Evolutionary conservation across 2,329 filamentous ascomycete species (phyloP), one percentile per base, ranked within the genome.

Genomic region (Drechmeria coniospora): DNA sequence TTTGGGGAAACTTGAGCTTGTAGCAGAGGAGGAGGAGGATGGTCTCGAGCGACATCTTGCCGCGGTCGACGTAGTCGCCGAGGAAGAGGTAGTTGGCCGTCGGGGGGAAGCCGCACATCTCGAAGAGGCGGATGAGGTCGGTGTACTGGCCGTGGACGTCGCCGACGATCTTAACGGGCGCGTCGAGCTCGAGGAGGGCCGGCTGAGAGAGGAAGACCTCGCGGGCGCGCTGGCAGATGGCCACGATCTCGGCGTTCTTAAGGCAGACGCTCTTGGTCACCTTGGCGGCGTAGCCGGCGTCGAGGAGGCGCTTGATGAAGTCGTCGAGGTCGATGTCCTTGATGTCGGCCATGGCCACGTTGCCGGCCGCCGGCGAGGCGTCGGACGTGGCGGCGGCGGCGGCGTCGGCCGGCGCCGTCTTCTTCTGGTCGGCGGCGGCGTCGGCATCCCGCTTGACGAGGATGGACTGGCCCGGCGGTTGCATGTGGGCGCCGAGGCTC

Each of bases 61-160:
- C 87, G 30, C 87, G 76, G 51, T 95, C 87, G 45, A 95, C 87
- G 49, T 95, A 95, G 52, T 95, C 87, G 28, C 87, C 87, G 4
- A 95, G 63, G 56, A 94, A 95, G 27, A 95, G 67, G 48, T 83
- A 95, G 59, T 95, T 95, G 21, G 84, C 73, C 36, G 71, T 78
- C 2, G 87, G 87, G 6, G 87, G 87, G 46, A 94, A 95, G 5
- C 87, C 87, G 49, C 87, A 94, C 86, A 94, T 94, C 53, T 95
- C 87, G 46, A 95, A 95, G 69, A 95, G 82, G 37, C 87, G 76
- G 45, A 95, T 92, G 28, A 95, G 61, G 53, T 95, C 87, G 8
- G 84, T 92, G 52, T 93, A 95, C 54, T 95, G 87, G 27, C 87
- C 87, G 50, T 95, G 87, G 10, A 95, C 83, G 49, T 95, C 87